Evolutionary conservation across 2,329 filamentous ascomycete genomes (phyloP).

Genomic region (Colletotrichum orbiculare): DNA sequence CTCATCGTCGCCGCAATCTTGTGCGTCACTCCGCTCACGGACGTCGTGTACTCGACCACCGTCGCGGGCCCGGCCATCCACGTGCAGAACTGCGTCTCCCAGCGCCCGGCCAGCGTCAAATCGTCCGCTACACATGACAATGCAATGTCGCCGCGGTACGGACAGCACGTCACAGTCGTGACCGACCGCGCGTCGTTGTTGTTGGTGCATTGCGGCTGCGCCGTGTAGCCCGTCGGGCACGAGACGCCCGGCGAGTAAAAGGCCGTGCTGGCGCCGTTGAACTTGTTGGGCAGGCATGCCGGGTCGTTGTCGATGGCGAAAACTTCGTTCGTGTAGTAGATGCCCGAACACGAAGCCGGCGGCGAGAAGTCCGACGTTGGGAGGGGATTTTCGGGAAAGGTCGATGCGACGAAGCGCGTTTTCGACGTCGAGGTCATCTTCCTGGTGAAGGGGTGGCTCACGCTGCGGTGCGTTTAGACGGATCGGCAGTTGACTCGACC

Average conservation of each 20-base stretch:
- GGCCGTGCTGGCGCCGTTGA: slow-evolving; percentile 33
- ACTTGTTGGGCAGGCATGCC: slow-evolving; percentile 39
- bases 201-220: slow-evolving; percentile 43
- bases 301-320: slow-evolving; percentile 38
- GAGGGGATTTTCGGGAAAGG: slow-evolving; percentile 37
- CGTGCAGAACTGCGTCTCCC: slow-evolving; percentile 41
- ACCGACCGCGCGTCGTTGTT: slow-evolving; percentile 39
- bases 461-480: too few species aligned
- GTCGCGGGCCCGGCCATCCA: slow-evolving; percentile 38
- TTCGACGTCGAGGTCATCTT: slow-evolving; percentile 7
- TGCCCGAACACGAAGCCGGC: slow-evolving; percentile 35
- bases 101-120: slow-evolving; percentile 30
- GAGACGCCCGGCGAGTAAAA: slow-evolving; percentile 36
- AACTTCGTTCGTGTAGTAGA: slow-evolving; percentile 36
- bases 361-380: slow-evolving; percentile 40
- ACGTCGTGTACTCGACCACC: slow-evolving; percentile 35
- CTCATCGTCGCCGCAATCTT: slow-evolving; percentile 32
- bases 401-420: slow-evolving; percentile 31
- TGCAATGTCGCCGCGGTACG: slow-evolving; percentile 36
- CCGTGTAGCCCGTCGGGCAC: slow-evolving; percentile 36
- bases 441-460: too few species aligned
- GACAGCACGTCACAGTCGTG: slow-evolving; percentile 44
- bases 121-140: slow-evolving; percentile 40
- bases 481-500: too few species aligned
- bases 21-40: slow-evolving; percentile 25